Evolutionary conservation across 75 land plant species (phyloP).

Genomic region (Sequoiadendron giganteum): DNA sequence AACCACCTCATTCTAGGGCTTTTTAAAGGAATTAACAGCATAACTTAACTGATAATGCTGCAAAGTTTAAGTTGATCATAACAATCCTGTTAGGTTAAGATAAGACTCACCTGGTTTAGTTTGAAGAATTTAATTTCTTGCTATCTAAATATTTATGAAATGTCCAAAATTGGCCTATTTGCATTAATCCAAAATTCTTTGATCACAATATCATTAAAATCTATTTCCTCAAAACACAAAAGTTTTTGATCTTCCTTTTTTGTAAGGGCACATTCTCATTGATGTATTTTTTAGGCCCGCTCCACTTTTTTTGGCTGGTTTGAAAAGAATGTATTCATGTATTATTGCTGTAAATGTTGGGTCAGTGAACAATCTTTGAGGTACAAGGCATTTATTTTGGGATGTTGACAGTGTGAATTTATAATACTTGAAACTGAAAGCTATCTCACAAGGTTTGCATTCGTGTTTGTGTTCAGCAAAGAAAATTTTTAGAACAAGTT

Average conservation of each 20-base stretch:
- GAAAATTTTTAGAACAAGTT: no score
- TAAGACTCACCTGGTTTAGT: background rate
- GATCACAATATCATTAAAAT: background rate
- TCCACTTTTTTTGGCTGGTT: background rate
- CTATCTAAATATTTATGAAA: background rate
- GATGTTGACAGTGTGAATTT: background rate
- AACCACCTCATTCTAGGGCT: no score
- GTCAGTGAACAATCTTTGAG: background rate
- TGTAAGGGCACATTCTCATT: background rate
- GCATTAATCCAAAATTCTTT: background rate
- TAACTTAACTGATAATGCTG: no score
- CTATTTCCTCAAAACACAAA: no score
- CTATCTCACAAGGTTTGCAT: no score
- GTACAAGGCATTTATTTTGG: background rate
- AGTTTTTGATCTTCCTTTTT: background rate
- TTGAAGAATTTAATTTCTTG: background rate
- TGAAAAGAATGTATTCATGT: background rate
- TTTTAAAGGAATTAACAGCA: no score
- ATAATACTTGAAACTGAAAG: no score
- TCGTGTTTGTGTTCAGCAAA: no score
- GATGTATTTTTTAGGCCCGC: background rate
- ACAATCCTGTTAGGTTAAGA: background rate
- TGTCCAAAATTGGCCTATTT: background rate
- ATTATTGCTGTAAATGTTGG: background rate
- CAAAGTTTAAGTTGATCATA: background rate